Evolutionary conservation across 768 basidiomycete species (phyloP), one percentile per base, ranked within the genome.

Genomic region (Kondoa malvinella): DNA sequence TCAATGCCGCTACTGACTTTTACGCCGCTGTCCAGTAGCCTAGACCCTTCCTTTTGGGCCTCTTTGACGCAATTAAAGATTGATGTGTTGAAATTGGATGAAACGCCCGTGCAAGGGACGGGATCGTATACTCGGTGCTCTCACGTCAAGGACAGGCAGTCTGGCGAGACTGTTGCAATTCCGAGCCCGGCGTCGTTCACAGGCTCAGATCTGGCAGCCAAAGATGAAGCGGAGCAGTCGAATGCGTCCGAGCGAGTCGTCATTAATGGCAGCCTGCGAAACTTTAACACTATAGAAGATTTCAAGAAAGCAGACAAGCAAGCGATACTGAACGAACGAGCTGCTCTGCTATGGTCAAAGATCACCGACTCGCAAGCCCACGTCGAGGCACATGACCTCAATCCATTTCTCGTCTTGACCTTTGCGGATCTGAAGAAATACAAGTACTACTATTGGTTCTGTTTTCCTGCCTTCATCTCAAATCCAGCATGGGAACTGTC

Each of bases 361-460:
- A 29, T 69, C 26, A 34, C 25, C 34, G 58, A 16, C 21, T 2
- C 29, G 4, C 2, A 62, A 34, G 66, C 81, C 81, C 70, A 72
- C 57, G 81, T 84, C 69, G 79, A 84, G 0, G 75, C 82, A 3
- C 77, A 81, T 25, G n/a, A 64, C 15, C 80, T 96, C 56, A 87
- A 82, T 66, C 82, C 82, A 2, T 96, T 96, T 79, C 81, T 97
- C 26, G 80, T 95, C 64, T 87, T 99, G 73, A 91, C 92, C 0
- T 97, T 86, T 73, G 89, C 95, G 0, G 95, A 99, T 77, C 85
- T 99, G 72, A 99, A 97, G 82, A 96, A 92, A 77, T 96, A 95
- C 81, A 87, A 86, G 72, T 97, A 91, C 76, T 92, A 86, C 74
- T 96, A 96, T 78, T 99, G 94, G 95, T 96, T 96, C 74, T 87